Evolutionary conservation across 2,329 filamentous ascomycete species (phyloP).

Genomic region (Diaporthe eres): DNA sequence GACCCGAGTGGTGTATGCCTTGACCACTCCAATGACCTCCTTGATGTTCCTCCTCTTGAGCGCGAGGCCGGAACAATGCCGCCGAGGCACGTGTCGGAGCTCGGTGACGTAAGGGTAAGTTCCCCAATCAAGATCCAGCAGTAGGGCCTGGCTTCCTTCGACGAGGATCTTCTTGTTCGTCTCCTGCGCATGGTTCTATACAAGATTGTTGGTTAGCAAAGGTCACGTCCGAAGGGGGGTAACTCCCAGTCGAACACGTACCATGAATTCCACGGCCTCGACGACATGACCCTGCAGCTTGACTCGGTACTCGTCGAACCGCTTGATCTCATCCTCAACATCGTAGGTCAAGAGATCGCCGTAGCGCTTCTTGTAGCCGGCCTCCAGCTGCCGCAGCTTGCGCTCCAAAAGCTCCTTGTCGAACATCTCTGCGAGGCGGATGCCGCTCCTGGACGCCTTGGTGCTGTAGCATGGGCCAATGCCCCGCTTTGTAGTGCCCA

Average conservation of each 20-base stretch:
- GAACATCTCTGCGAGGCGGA: conserved; percentile 78
- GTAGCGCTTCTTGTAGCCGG: conserved; percentile 77
- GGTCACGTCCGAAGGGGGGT: background rate
- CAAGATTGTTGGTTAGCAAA: background rate
- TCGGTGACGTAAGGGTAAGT: conserved; percentile 73
- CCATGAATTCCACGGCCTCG: conserved; percentile 77
- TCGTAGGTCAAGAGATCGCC: conserved; percentile 77
- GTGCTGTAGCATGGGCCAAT: conserved; percentile 48
- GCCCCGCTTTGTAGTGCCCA: conserved; percentile 59
- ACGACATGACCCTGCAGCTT: conserved; percentile 73
- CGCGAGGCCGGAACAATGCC: conserved; percentile 72
- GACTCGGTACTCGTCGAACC: conserved; percentile 71
- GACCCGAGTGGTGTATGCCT: conserved; percentile 59
- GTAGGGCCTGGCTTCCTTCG: conserved; percentile 73
- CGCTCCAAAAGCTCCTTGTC: conserved; percentile 75
- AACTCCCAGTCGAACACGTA: conserved; percentile 56
- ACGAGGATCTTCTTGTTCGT: conserved; percentile 69
- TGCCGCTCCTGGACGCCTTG: conserved; percentile 62
- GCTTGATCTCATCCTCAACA: conserved; percentile 76
- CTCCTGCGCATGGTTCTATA: conserved; percentile 58
- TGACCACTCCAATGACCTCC: conserved; percentile 73
- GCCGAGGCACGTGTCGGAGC: conserved; percentile 69
- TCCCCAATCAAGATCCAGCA: conserved; percentile 73
- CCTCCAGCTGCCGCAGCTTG: conserved; percentile 73
- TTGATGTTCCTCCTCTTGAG: conserved; percentile 69